Evolutionary conservation across 371 early-diverging fungal genomes (phyloP).

Genomic region (Mucor lusitanicus): DNA sequence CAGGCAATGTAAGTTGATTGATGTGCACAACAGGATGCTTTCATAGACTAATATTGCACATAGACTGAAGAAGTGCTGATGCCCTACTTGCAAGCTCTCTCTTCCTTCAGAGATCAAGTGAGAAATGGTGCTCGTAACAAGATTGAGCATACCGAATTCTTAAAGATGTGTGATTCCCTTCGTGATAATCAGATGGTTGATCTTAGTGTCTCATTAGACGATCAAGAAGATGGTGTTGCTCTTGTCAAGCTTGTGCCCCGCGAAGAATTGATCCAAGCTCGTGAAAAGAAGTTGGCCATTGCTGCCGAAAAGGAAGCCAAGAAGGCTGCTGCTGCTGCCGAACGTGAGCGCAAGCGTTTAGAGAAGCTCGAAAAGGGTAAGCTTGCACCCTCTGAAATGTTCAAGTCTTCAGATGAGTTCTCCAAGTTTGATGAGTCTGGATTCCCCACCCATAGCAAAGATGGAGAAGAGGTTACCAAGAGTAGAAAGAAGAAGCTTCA

Average conservation of each 20-base stretch:
- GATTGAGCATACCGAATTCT: slow-evolving; percentile 59
- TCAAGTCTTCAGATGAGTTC: slow-evolving; percentile 66
- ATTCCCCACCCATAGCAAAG: slow-evolving; percentile 83
- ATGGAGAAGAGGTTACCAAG: slow-evolving; percentile 85
- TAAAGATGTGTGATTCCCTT: slow-evolving; percentile 81
- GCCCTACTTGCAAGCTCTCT: slow-evolving; percentile 81
- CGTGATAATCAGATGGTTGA: slow-evolving; percentile 87
- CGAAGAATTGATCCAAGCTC: slow-evolving; percentile 67
- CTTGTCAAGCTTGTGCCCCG: slow-evolving; percentile 88
- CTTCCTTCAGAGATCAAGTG: slow-evolving; percentile 88
- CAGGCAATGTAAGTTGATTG: slow-evolving; percentile 33
- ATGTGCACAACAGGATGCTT: not conserved
- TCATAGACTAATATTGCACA: not conserved
- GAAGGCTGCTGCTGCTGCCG: slow-evolving; percentile 68
- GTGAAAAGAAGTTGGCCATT: slow-evolving; percentile 62
- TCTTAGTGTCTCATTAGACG: slow-evolving; percentile 90
- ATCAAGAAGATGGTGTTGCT: slow-evolving; percentile 91
- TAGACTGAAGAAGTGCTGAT: slow-evolving; percentile 71
- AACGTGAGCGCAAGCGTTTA: slow-evolving; percentile 64
- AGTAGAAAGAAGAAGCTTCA: slow-evolving; percentile 82
- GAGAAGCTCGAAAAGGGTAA: slow-evolving; percentile 81
- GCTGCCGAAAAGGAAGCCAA: slow-evolving; percentile 68
- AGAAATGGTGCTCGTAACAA: slow-evolving; percentile 70
- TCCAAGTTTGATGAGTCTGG: slow-evolving; percentile 85
- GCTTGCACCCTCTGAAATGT: slow-evolving; percentile 78